A percentile compares a stretch with the other conserved stretches of the same genome.
These are phyloP conservation scores for Picochlorum sp. DNA, from an alignment of 139 green algal species.

Conservation along the genomic window DNA sequence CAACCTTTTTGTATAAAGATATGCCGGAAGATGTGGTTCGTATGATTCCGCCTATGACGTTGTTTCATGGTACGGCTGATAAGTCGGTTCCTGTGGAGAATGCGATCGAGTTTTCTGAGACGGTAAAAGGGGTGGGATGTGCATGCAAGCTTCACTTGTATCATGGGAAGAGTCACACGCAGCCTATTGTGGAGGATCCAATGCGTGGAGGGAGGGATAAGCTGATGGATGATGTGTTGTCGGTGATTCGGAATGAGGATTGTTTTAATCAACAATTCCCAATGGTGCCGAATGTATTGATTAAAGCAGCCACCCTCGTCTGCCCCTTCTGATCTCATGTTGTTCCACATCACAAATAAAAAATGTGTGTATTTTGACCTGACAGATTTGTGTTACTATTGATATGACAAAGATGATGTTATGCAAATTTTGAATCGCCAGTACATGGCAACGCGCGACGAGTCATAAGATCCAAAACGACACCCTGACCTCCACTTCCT, in stretches of 20 bases:
- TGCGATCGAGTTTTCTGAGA: conserved; percentile 40
- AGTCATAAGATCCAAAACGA: conserved; percentile 28
- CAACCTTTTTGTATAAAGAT: conserved; percentile 38
- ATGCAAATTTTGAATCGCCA: not conserved
- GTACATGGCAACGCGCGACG: conserved; percentile 20
- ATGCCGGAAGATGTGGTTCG: conserved; percentile 9
- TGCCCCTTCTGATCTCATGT: conserved; percentile 39
- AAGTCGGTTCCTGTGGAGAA: conserved; percentile 60
- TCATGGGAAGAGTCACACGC: conserved; percentile 44
- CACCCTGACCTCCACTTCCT: conserved; percentile 10
- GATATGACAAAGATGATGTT: not conserved
- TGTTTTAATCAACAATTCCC: conserved; percentile 24
- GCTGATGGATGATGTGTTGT: conserved; percentile 44
- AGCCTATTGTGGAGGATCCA: conserved; percentile 48
- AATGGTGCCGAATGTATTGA: conserved; percentile 38
- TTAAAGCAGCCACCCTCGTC: conserved; percentile 30
- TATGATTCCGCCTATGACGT: conserved; percentile 47
- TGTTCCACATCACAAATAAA: not conserved
- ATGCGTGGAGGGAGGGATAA: conserved; percentile 38
- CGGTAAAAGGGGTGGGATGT: conserved; percentile 31
- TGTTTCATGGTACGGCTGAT: conserved; percentile 76
- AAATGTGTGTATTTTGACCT: not conserved
- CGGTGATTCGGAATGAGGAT: conserved; percentile 18
- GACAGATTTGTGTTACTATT: not conserved
- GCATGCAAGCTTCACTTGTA: conserved; percentile 32